Evolutionary conservation across 2,329 filamentous ascomycete genomes (phyloP).

Genomic region (Calonectria montana): DNA sequence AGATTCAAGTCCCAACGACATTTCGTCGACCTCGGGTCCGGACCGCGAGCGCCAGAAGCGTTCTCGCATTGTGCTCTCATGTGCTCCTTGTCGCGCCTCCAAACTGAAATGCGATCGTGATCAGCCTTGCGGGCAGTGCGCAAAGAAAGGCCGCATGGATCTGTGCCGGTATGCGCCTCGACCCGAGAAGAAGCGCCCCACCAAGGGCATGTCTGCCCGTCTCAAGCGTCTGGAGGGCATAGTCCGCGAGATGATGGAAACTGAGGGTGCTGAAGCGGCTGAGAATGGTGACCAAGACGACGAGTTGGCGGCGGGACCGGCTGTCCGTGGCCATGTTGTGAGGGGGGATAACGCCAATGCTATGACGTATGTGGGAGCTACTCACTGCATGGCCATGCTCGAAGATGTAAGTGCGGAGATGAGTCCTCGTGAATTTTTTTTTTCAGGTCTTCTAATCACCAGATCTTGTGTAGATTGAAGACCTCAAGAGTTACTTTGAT

Average conservation of each 20-base stretch:
- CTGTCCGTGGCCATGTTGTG: slow-evolving; percentile 55
- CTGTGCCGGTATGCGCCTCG: slow-evolving; percentile 62
- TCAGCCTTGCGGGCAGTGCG: slow-evolving; percentile 64
- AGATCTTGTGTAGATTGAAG: slow-evolving; percentile 61
- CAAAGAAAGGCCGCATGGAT: slow-evolving; percentile 59
- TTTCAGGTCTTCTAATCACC: not conserved
- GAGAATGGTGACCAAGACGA: not conserved
- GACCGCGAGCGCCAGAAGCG: slow-evolving; percentile 51
- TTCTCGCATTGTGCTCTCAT: slow-evolving; percentile 62
- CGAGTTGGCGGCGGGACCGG: slow-evolving; percentile 33
- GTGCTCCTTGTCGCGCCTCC: slow-evolving; percentile 62
- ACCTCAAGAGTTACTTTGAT: slow-evolving; percentile 68
- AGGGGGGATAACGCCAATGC: slow-evolving; percentile 53
- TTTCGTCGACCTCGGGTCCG: slow-evolving; percentile 32
- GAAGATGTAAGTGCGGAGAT: slow-evolving; percentile 61
- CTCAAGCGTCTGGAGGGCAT: slow-evolving; percentile 67
- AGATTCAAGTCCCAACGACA: slow-evolving; percentile 37
- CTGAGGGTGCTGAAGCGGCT: slow-evolving; percentile 40
- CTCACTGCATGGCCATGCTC: slow-evolving; percentile 70
- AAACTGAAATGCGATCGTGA: slow-evolving; percentile 69
- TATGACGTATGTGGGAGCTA: slow-evolving; percentile 67
- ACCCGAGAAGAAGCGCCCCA: slow-evolving; percentile 52
- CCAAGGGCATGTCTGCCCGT: slow-evolving; percentile 64
- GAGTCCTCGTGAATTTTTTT: not conserved
- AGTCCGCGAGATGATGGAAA: slow-evolving; percentile 66